Evolutionary conservation across 306 rosid genomes (phyloP), one percentile per base, ranked within the genome.

Genomic region (Gillenia trifoliata): DNA sequence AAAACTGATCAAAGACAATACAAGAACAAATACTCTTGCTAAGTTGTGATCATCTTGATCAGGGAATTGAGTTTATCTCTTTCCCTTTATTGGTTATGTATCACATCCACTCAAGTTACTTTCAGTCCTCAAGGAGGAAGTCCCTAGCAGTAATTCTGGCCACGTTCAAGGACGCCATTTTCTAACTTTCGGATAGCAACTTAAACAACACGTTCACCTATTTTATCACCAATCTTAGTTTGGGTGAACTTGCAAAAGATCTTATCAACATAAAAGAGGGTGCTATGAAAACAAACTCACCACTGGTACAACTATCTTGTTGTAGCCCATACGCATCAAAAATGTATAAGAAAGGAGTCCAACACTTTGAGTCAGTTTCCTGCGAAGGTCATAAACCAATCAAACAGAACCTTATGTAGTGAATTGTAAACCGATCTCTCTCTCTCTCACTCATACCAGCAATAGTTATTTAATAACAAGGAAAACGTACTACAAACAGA

Each of bases 341-440:
- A 84, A 94, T 28, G 98, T 87, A 69, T 89, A 91, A 12, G 98
- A 94, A 22, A 94, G 91, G 81, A 94, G 97, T 79, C 98, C 97
- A 70, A 91, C 83, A 82, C 97, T 94, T 84, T 88, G 96, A 75
- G 94, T 94, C 86, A 74, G 63, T 77, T 74, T 68, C 90, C 98
- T 93, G 88, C 7, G 30, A 40, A 61, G 60, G 17, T 67, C 22
- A 31, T 26, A 33, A 28, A 69, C 29, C 61, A 69, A 33, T 54
- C 12, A 23, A 50, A 69, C 59, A 30, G 29, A 30, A 19, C 23
- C 29, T 41, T 66, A 66, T 4, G 52, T 20, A 40, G 11, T 60
- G 30, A 60, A 29, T 13, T 19, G 15, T 28, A 69, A 7, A 43
- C 41, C 6, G 29, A 0, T 9, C 40, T 36, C 40, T 34, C 38